Evolutionary conservation across 176 grass and related monocot species (phyloP).

Genomic region (Triticum dicoccoides): DNA sequence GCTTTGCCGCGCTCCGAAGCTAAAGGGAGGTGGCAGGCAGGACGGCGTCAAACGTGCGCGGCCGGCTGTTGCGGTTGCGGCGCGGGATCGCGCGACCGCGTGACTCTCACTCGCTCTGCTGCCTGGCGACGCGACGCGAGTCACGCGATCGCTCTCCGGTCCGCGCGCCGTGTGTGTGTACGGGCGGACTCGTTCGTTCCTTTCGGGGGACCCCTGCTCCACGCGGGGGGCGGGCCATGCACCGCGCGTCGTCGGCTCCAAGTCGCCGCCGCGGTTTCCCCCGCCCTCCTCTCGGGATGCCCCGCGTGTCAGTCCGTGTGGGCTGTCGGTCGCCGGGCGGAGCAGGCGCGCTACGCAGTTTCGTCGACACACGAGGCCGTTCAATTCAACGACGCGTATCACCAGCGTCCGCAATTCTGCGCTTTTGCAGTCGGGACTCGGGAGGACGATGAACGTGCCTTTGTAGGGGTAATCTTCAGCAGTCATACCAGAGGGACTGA

Average conservation of each 20-base stretch:
- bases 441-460: too few species aligned
- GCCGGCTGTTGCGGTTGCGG: not conserved
- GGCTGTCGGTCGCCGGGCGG: not conserved
- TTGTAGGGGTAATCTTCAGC: too few species aligned
- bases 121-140: not conserved
- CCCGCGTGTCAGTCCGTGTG: too few species aligned
- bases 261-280: slow-evolving; percentile 20
- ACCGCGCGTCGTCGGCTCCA: not conserved
- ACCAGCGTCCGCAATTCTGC: too few species aligned
- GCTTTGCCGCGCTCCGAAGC: slow-evolving; percentile 33
- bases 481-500: too few species aligned
- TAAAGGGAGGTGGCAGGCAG: not conserved
- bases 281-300: too few species aligned
- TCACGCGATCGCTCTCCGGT: not conserved
- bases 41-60: slow-evolving; percentile 32
- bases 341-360: not conserved
- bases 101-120: not conserved
- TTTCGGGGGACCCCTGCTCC: too few species aligned
- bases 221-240: not conserved
- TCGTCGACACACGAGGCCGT: not conserved
- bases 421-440: not conserved
- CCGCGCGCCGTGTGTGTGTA: slow-evolving; percentile 14
- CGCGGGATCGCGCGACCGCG: not conserved
- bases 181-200: slow-evolving; percentile 5
- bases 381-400: not conserved